Evolutionary conservation across 2,329 filamentous ascomycete species (phyloP).

Genomic region (Clarireedia homoeocarpa): DNA sequence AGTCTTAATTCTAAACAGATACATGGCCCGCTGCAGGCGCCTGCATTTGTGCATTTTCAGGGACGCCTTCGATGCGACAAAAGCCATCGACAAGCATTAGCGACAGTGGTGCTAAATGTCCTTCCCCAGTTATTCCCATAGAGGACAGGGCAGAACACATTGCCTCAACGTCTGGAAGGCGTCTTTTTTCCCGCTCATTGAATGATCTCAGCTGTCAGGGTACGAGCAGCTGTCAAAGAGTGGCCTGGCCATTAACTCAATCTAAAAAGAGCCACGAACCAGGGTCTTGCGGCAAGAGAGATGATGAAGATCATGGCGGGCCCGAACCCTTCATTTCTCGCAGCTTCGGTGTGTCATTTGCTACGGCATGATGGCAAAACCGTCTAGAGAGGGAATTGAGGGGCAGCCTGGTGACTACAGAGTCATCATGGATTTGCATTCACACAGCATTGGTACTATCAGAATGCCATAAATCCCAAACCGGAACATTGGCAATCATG

Average conservation of each 20-base stretch:
- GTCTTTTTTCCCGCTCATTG: too few relatives aligned
- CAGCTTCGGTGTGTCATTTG: neutral
- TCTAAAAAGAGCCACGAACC: neutral
- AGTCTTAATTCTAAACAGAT: neutral
- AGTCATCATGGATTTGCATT: neutral
- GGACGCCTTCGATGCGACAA: conserved; percentile 1
- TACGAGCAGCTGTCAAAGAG: too few relatives aligned
- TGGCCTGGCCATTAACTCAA: neutral
- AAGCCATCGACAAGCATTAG: neutral
- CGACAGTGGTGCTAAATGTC: conserved; percentile 1
- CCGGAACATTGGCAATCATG: conserved; percentile 4
- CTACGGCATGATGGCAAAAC: neutral
- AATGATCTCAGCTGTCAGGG: too few relatives aligned
- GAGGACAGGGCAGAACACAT: neutral
- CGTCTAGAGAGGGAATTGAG: neutral
- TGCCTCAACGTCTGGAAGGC: neutral
- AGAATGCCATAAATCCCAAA: conserved; percentile 1
- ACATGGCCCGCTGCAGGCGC: conserved; percentile 10
- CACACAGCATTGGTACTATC: neutral
- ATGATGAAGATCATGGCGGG: conserved; percentile 1
- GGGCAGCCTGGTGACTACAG: neutral
- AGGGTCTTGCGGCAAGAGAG: conserved; percentile 4
- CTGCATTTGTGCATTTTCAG: conserved; percentile 6
- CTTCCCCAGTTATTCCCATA: conserved; percentile 1
- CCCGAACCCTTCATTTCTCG: neutral